Evolutionary conservation across 2,329 filamentous ascomycete genomes (phyloP), one percentile per base, ranked within the genome.

Genomic region (Penicillium frequentans): DNA sequence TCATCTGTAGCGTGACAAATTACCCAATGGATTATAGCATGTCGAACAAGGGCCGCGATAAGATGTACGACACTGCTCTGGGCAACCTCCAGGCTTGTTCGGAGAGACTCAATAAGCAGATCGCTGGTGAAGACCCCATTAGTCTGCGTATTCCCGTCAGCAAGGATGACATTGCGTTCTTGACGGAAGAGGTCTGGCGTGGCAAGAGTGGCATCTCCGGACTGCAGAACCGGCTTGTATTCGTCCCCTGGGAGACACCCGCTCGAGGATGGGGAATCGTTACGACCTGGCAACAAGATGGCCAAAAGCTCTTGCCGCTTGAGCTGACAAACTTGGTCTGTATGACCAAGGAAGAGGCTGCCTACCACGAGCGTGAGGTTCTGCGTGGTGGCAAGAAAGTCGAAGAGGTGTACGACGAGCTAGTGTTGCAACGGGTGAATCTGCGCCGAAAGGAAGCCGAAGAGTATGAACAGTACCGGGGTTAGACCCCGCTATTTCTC

Each of bases 261-360:
- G 75, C 76, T 8, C 74, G 73, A 26, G 82, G 83, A 24, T 90
- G 85, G 62, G 79, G 84, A 55, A 77, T 83, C 14, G 88, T 92
- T 43, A 79, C 84, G 53, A 82, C 82, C 31, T 84, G 85, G 42
- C 82, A 73, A 49, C 67, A 74, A 48, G 71, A 87, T n/a, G 86
- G 87, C 23, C 93, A 98, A 73, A 96, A 90, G 69, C 86, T 83
- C 46, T 87, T 90, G n/a, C 83, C 81, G 3, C 65, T 98, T 5
- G 75, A 81, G 31, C 75, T 93, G 65, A 81, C 83, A 27, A 88
- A 96, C 46, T 71, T 97, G 58, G 92, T 96, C 0, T 90, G 90
- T 66, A 91, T 97, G 90, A 97, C 93, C 1, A 96, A 93, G 73
- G 93, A 97, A 59, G 93, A 97, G 75, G 90, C 90, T 3, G 77